Evolutionary conservation across 805 yeast species (phyloP).

Genomic region (Metschnikowia koreensis): DNA sequence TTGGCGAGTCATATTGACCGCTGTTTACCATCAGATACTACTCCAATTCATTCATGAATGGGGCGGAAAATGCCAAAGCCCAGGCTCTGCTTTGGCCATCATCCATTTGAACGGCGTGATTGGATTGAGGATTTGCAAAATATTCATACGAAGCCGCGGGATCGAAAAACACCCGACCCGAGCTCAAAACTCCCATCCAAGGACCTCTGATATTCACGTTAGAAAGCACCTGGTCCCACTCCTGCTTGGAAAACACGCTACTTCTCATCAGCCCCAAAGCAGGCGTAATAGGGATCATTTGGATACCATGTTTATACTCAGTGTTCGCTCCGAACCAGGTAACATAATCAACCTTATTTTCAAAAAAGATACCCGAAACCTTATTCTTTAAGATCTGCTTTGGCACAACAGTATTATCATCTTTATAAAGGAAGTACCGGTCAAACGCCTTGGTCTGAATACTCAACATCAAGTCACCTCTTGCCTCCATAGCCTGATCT

Average conservation of each 20-base stretch:
- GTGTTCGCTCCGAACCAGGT: slow-evolving; percentile 63
- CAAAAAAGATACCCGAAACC: slow-evolving; percentile 68
- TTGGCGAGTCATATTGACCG: too few relatives aligned
- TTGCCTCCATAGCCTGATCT: slow-evolving; percentile 49
- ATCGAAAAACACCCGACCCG: slow-evolving; percentile 46
- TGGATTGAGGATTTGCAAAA: slow-evolving; percentile 41
- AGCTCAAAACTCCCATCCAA: slow-evolving; percentile 60
- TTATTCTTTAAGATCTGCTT: slow-evolving; percentile 50
- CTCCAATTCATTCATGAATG: slow-evolving; percentile 19
- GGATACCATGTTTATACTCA: slow-evolving; percentile 75
- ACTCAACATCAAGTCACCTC: slow-evolving; percentile 60
- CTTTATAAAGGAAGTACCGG: slow-evolving; percentile 49
- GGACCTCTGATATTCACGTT: slow-evolving; percentile 37
- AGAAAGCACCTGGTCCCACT: slow-evolving; percentile 21
- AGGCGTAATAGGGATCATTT: slow-evolving; percentile 73
- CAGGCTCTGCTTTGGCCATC: slow-evolving; percentile 64
- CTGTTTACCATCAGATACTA: not conserved
- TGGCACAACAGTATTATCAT: slow-evolving; percentile 48
- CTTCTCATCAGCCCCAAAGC: slow-evolving; percentile 54
- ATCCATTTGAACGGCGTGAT: slow-evolving; percentile 44
- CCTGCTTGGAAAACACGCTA: slow-evolving; percentile 39
- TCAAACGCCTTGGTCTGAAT: slow-evolving; percentile 55
- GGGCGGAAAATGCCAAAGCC: slow-evolving; percentile 60
- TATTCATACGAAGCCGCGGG: slow-evolving; percentile 52
- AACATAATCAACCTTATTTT: slow-evolving; percentile 69